These are phyloP conservation scores for Fusarium buxicola DNA, from an alignment of 2,329 filamentous ascomycete species.

Conservation along the genomic window DNA sequence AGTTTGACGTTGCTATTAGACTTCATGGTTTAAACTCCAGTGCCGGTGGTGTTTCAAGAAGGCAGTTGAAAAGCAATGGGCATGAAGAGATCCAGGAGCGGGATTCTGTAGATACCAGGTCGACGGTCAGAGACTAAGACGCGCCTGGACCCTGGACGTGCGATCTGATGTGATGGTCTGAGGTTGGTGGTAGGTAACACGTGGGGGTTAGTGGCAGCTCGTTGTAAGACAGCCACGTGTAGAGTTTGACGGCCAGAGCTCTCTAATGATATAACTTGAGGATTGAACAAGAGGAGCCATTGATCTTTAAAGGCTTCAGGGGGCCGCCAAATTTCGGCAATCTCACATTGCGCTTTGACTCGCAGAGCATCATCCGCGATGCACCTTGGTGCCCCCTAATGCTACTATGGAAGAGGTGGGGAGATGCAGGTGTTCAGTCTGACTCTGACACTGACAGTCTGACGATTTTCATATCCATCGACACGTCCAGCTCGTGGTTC, in stretches of 20 bases:
- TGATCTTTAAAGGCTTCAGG: slow-evolving; percentile 18
- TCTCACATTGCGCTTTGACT: slow-evolving; percentile 33
- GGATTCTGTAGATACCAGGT: slow-evolving; percentile 4
- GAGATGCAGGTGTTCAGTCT: slow-evolving; percentile 2
- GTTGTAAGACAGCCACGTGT: slow-evolving; percentile 14
- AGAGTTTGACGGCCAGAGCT: slow-evolving; percentile 2
- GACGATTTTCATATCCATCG: slow-evolving; percentile 6
- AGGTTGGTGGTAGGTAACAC: slow-evolving; percentile 15
- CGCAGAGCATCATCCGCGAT: slow-evolving; percentile 19
- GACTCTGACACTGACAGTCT: no score
- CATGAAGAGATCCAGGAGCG: background rate
- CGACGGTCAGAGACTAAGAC: background rate
- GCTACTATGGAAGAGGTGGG: slow-evolving; percentile 8
- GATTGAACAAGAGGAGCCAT: slow-evolving; percentile 12
- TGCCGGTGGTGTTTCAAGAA: background rate
- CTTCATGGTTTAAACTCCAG: slow-evolving; percentile 19
- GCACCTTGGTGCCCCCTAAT: slow-evolving; percentile 6
- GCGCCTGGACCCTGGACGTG: background rate
- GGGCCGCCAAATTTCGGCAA: slow-evolving; percentile 24
- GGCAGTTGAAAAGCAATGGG: background rate
- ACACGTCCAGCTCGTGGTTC: background rate
- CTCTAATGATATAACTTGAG: background rate
- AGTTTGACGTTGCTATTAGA: slow-evolving; percentile 42
- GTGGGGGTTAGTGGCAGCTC: slow-evolving; percentile 14
- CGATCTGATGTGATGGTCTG: slow-evolving; percentile 8